Conservation (phyloP, 2,329 filamentous ascomycete species). For the Fusarium mexicanum region DNA sequence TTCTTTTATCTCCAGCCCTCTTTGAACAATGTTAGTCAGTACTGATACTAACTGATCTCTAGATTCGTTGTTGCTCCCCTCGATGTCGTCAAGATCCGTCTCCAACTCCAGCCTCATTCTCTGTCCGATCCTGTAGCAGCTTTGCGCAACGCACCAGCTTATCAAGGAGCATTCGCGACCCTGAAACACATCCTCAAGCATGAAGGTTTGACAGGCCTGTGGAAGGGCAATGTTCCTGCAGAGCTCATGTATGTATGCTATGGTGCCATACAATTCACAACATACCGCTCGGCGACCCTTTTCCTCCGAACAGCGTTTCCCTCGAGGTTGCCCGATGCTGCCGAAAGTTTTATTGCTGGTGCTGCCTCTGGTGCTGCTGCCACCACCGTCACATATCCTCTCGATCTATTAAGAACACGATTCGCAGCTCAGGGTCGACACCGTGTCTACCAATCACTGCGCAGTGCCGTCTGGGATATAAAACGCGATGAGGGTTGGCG, state of each 20-base stretch:
- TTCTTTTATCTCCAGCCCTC: not conserved
- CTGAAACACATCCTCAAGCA: conserved; percentile 78
- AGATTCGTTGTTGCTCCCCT: conserved; percentile 95
- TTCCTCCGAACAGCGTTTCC: conserved; percentile 65
- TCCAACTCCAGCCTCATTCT: conserved; percentile 91
- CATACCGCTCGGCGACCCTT: conserved; percentile 80
- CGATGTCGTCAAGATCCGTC: conserved; percentile 97
- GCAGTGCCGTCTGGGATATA: conserved; percentile 77
- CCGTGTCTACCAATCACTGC: conserved; percentile 79
- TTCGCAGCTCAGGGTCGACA: conserved; percentile 93
- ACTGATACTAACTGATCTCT: conserved; percentile 25
- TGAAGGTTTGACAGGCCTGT: conserved; percentile 87
- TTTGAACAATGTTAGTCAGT: not conserved
- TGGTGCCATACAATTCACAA: conserved; percentile 86
- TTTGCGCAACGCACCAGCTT: conserved; percentile 60
- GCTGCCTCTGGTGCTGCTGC: conserved; percentile 84
- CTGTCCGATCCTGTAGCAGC: conserved; percentile 77
- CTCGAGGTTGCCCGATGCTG: conserved; percentile 67
- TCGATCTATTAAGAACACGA: conserved; percentile 90
- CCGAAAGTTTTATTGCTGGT: conserved; percentile 84
- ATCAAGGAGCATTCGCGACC: conserved; percentile 82
- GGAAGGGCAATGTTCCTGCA: conserved; percentile 98
- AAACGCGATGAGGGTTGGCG: conserved; percentile 74
- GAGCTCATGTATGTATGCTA: conserved; percentile 95
- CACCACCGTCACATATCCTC: conserved; percentile 87